Base-by-base conservation (phyloP, 208 protist genomes). In the Lotmaria passim region DNA sequence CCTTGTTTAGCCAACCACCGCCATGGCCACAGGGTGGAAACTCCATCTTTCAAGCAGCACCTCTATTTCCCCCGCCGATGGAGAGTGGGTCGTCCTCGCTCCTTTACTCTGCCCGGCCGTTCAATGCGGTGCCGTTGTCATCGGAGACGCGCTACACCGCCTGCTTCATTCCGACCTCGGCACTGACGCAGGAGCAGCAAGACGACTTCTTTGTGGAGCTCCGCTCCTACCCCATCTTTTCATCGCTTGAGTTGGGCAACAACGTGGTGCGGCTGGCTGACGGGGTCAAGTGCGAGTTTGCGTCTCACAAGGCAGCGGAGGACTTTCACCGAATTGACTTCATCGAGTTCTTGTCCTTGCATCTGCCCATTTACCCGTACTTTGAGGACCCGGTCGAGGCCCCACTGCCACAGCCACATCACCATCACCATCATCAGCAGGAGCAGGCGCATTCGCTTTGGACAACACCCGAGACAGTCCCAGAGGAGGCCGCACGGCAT, bases 301-400 rank as follows among this genome's bases (percentile, higher is more conserved):
- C 70, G 1, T 62, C 66, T 10, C 47, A 56, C 30, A 67, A 75
- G 28, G 76, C 73, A 0, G 79, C 79, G 10, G 61, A 57, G n/a
- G 78, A 76, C 51, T 88, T 88, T 31, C 24, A 50, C 34, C 69
- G 64, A 17, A 70, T 82, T 7, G 72, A 75, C 28, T 85, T 56
- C 57, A 63, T 85, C 14, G 63, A 82, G 26, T 77, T 71, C 36
- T 36, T 73, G 2, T 78, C 73, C 3, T 44, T 63, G 12, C 44
- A 68, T 23, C 62, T 78, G 19, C 73, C 64, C 41, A 79, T 85
- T 30, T 73, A 58, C 41, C 73, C 72, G 0, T 51, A 59, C 31
- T 30, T 57, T 15, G 63, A 69, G 14, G 48, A 66, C 24, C 11
- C 57, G 33, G 7, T 26, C 28, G 31, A 46, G 39, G 5, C 36